Evolutionary conservation across 1,284 basidiomycete species (phyloP).

Genomic region (Coniferiporia sulphurascens): DNA sequence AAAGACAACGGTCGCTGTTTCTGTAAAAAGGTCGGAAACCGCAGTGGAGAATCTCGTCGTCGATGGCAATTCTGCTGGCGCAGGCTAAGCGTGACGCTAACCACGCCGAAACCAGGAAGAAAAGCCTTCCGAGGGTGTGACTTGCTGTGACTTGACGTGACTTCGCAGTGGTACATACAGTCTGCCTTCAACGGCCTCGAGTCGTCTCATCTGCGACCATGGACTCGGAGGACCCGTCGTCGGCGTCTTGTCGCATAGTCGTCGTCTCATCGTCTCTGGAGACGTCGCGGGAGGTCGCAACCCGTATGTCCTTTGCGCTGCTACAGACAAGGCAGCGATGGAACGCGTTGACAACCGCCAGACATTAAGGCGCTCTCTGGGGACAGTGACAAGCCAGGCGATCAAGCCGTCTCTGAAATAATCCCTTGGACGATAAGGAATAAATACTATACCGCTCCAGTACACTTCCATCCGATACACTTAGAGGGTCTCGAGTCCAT

Average conservation of each 20-base stretch:
- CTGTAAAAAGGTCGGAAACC: too few species aligned
- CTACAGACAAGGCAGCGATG: conserved; percentile 4
- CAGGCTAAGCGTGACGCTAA: too few species aligned
- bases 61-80: too few species aligned
- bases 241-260: conserved; percentile 40
- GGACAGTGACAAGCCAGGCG: conserved; percentile 16
- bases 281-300: conserved; percentile 38
- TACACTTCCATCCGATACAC: conserved; percentile 57
- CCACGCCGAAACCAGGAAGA: too few species aligned
- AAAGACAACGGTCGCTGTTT: too few species aligned
- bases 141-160: too few species aligned
- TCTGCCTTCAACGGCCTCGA: too few species aligned
- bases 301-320: conserved; percentile 37
- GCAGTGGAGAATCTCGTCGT: too few species aligned
- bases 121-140: too few species aligned
- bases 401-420: conserved; percentile 14
- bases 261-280: conserved; percentile 39
- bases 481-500: conserved; percentile 37
- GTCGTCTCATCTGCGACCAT: neutral
- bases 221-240: conserved; percentile 5
- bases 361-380: conserved; percentile 27
- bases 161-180: too few species aligned
- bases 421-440: conserved; percentile 78
- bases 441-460: conserved; percentile 79
- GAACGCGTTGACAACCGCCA: conserved; percentile 20